Evolutionary conservation across 225 moss, liverwort and hornwort species (phyloP).

Genomic region (Takakia lepidozioides): DNA sequence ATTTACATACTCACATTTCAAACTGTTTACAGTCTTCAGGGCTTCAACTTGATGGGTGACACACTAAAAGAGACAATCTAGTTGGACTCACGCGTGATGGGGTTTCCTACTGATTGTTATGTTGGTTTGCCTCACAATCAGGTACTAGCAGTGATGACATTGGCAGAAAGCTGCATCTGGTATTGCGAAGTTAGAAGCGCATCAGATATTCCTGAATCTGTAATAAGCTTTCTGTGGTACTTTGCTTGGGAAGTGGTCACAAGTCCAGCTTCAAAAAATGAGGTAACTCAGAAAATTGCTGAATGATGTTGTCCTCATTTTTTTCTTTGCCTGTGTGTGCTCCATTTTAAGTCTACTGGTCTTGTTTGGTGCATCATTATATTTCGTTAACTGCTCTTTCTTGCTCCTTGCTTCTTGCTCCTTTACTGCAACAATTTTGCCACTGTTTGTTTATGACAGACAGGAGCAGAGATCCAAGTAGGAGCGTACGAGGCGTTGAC

Average conservation of each 20-base stretch:
- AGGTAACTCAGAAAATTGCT: conserved; percentile 41
- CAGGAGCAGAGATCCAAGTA: conserved; percentile 63
- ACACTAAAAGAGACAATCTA: too few species aligned
- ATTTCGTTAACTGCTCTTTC: too few species aligned
- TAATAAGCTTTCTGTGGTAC: conserved; percentile 53
- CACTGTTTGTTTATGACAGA: conserved; percentile 41
- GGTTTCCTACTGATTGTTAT: too few species aligned
- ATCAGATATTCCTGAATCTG: conserved; percentile 49
- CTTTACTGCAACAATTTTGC: too few species aligned
- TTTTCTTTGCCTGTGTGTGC: not conserved
- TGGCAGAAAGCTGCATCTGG: conserved; percentile 72
- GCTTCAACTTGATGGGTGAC: too few species aligned
- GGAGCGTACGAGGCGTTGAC: conserved; percentile 64
- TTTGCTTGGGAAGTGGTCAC: conserved; percentile 64
- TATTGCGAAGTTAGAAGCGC: conserved; percentile 41
- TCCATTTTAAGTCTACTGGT: too few species aligned
- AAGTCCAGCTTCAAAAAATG: conserved; percentile 22
- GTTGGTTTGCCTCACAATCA: conserved; percentile 18
- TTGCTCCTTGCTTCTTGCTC: too few species aligned
- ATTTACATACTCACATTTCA: too few species aligned
- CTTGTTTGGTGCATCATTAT: too few species aligned
- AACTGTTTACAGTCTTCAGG: too few species aligned
- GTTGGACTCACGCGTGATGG: too few species aligned
- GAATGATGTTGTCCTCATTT: too few species aligned
- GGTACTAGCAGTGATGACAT: conserved; percentile 61